Percentiles rank a stretch among this genome's conserved stretches.
Conservation (phyloP, 768 basidiomycete genomes). For the Lentinula lateritia region DNA sequence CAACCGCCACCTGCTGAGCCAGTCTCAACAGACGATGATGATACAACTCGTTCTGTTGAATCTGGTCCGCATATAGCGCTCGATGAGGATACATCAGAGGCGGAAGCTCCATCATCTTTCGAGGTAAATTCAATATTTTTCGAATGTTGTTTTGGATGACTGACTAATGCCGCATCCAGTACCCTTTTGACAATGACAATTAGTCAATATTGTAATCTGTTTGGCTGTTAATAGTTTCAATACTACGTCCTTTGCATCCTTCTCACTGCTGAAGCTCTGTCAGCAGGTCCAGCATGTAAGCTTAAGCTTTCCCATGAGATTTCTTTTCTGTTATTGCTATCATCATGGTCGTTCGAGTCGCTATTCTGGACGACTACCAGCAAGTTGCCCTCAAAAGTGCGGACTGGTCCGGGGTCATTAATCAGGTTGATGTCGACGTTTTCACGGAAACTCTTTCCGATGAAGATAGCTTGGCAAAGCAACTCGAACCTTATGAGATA, state of each 20-base stretch:
- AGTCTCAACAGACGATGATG: conserved; percentile 25
- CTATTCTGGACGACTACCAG: conserved; percentile 62
- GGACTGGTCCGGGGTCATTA: conserved; percentile 46
- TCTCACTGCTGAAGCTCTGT: background rate
- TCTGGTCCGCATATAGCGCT: conserved; percentile 59
- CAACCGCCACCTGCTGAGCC: conserved; percentile 20
- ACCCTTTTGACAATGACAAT: conserved; percentile 69
- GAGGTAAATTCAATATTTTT: conserved; percentile 52
- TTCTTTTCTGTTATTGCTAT: background rate
- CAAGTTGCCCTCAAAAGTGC: conserved; percentile 42
- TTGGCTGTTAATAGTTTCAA: background rate
- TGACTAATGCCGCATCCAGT: conserved; percentile 38
- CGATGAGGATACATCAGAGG: conserved; percentile 68
- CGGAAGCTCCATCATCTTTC: conserved; percentile 72
- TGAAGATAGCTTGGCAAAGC: conserved; percentile 41
- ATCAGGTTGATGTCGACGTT: conserved; percentile 34
- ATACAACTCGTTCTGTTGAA: conserved; percentile 24
- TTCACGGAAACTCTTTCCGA: conserved; percentile 48
- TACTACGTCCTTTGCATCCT: background rate
- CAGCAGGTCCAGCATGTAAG: background rate
- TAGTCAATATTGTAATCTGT: conserved; percentile 19
- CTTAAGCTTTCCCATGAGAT: background rate
- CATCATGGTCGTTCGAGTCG: conserved; percentile 27
- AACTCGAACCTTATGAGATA: conserved; percentile 48
- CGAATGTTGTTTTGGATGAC: conserved; percentile 7